phyloP scores from a whole-genome alignment of 176 grass and related monocot genomes.

The Tillandsia leiboldiana region DNA sequence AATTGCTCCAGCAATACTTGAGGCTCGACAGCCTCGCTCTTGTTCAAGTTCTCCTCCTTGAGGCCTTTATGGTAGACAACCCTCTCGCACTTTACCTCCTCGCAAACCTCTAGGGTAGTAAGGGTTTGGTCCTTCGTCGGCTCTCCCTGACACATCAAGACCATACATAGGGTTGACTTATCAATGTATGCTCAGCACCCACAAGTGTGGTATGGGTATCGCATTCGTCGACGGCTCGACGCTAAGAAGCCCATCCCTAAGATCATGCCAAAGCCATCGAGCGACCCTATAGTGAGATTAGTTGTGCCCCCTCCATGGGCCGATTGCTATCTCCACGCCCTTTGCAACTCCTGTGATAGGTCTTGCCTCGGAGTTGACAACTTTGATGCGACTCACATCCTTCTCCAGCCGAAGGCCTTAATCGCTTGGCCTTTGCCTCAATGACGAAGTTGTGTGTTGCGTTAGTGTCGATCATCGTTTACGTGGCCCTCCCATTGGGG shows the following conservation, averaged over 20 bases:
- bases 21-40: no score
- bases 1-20: no score
- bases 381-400: not conserved
- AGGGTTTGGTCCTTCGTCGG: no score
- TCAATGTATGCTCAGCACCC: not conserved
- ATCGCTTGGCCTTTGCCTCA: not conserved
- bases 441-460: not conserved
- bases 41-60: no score
- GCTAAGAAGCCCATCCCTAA: not conserved
- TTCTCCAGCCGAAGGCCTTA: not conserved
- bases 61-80: no score
- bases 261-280: not conserved
- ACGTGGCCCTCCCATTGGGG: not conserved
- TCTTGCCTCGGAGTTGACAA: not conserved
- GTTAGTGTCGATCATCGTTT: not conserved
- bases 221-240: accelerated
- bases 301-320: not conserved
- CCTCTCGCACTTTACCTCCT: no score
- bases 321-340: not conserved
- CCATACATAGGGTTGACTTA: not conserved
- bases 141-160: not conserved
- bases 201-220: not conserved
- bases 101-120: no score
- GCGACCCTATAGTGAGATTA: not conserved
- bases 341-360: not conserved